Evolutionary conservation across 805 yeast genomes (phyloP), one percentile per base, ranked within the genome.

Genomic region (Yamadazyma endophytica): DNA sequence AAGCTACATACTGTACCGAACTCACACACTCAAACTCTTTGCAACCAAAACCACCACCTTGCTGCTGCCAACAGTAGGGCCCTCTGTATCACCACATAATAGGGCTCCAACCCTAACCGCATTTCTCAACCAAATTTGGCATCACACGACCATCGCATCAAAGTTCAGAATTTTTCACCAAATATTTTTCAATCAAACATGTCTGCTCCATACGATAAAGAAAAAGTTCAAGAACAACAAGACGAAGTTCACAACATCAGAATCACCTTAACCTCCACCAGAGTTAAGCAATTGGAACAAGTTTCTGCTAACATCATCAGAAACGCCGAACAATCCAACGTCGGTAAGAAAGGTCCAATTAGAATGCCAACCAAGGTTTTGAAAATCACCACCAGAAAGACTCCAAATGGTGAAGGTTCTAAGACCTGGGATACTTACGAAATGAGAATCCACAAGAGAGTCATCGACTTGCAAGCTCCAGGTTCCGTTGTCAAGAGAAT

Each of bases 391-490:
- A 92, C 99, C 85, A 88, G 99, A 86, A 92, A 92, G 89, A 84
- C 98, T 66, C 99, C 99, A 64, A 94, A 94, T 73, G 99, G 99
- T 92, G 97, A 92, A 79, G 99, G 99, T 92, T 92, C 98, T 58
- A 92, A 92, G 90, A 92, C 99, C 61, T 92, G 97, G 97, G 99
- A 92, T 70, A 77, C 94, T 60, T 92, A 81, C 73, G 98, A 92
- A 80, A 84, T 92, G 95, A 90, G 97, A 84, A 88, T 92, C 80
- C 98, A 92, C 96, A 92, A 92, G 94, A 89, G 99, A 77, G 83
- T 87, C 72, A 87, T 92, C 64, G 96, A 89, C 77, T 80, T 92
- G 70, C 90, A 85, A 74, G 96, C 97, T 52, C 96, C 97, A 71
- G 86, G 95, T 63, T 73, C 77, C 49, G 70, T 79, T 52, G 95